Conservation (phyloP, 495 filamentous ascomycete genomes). For the Neurospora sp. region DNA sequence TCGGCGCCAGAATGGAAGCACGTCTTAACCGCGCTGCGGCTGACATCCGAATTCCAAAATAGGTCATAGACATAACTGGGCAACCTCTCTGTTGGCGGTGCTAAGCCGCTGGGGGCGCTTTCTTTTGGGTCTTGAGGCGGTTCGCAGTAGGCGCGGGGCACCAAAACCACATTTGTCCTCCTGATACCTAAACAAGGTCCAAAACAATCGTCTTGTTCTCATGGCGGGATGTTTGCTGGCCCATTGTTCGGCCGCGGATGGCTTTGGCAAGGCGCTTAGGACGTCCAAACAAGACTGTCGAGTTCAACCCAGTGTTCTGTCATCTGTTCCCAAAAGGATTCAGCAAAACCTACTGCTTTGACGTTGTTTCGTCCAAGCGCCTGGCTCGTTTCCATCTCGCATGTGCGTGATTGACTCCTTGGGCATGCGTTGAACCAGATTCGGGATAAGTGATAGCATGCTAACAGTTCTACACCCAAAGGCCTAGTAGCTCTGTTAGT, state of each 20-base stretch:
- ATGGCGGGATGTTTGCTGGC: background rate
- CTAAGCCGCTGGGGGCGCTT: background rate
- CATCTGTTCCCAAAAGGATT: background rate
- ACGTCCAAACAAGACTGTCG: background rate
- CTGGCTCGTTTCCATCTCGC: background rate
- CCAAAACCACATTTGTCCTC: background rate
- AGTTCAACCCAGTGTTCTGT: background rate
- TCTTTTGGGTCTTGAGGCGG: background rate
- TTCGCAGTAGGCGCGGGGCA: background rate
- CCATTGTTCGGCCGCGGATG: background rate
- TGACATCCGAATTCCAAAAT: background rate
- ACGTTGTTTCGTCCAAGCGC: background rate
- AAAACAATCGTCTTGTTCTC: background rate
- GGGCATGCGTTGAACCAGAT: background rate
- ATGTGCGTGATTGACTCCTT: background rate
- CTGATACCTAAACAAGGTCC: background rate
- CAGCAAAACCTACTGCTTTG: background rate
- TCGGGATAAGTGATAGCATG: background rate
- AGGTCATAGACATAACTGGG: background rate
- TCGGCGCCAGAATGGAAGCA: background rate
- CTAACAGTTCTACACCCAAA: background rate
- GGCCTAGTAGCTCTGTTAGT: background rate
- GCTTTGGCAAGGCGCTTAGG: background rate
- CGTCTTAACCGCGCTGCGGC: background rate
- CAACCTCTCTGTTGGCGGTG: background rate